Evolutionary conservation across 2,329 filamentous ascomycete species (phyloP).

Genomic region (Aspergillus thermomutatus): DNA sequence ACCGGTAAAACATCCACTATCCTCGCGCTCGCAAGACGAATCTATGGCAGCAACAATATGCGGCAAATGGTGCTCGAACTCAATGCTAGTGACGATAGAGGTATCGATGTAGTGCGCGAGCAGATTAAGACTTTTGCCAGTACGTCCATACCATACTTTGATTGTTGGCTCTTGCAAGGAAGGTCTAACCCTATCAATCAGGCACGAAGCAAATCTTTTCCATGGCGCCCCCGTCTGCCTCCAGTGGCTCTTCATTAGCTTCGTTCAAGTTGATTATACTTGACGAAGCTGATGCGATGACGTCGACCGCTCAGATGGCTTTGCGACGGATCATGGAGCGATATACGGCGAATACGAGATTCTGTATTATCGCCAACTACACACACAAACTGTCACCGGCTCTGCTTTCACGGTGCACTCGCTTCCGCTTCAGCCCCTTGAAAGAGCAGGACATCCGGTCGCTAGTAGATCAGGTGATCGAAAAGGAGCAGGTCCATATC

Average conservation of each 20-base stretch:
- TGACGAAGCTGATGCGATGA: conserved; percentile 99
- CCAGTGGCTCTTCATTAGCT: conserved; percentile 54
- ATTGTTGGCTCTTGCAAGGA: neutral
- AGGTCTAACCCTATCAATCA: conserved; percentile 12
- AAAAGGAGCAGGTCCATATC: conserved; percentile 83
- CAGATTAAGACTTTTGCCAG: conserved; percentile 99
- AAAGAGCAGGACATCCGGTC: conserved; percentile 82
- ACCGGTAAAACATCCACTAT: conserved; percentile 98
- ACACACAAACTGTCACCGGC: conserved; percentile 96
- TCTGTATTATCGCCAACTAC: conserved; percentile 99
- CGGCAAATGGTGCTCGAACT: conserved; percentile 98
- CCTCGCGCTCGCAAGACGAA: conserved; percentile 83
- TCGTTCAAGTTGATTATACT: conserved; percentile 94
- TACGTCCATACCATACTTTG: conserved; percentile 20
- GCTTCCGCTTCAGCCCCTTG: conserved; percentile 91
- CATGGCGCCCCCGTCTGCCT: conserved; percentile 47
- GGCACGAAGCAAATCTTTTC: conserved; percentile 93
- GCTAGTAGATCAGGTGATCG: conserved; percentile 84
- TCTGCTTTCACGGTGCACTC: conserved; percentile 84
- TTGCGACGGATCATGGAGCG: conserved; percentile 97
- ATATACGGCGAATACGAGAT: conserved; percentile 95
- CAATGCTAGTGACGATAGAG: conserved; percentile 94
- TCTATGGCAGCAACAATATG: conserved; percentile 90
- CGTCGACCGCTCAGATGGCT: conserved; percentile 97
- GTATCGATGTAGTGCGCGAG: conserved; percentile 95